Conservation (phyloP, 805 yeast species). For the Groenewaldozyma salmanticensis region DNA sequence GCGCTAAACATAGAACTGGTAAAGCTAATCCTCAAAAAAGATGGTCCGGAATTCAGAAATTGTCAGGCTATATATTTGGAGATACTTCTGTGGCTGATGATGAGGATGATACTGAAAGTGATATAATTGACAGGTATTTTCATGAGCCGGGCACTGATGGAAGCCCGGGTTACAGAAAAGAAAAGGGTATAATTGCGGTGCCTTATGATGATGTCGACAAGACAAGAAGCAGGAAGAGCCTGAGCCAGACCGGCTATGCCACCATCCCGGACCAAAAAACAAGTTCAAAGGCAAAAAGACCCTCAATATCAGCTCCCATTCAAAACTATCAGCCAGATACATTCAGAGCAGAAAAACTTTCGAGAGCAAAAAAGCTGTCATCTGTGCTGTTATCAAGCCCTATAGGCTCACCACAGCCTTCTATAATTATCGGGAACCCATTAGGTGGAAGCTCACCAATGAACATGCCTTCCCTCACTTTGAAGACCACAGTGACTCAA, state of each 20-base stretch:
- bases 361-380: no score
- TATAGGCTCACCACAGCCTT: no score
- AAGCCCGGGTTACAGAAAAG: not conserved
- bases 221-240: not conserved
- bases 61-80: not conserved
- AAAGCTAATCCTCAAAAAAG: not conserved
- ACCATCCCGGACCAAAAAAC: no score
- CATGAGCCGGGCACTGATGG: not conserved
- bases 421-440: not conserved
- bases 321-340: no score
- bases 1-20: no score
- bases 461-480: not conserved
- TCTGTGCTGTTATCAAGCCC: no score
- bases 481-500: no score
- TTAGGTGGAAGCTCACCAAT: not conserved
- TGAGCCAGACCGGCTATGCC: no score
- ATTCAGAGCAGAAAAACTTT: no score
- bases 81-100: not conserved
- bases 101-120: not conserved
- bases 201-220: not conserved
- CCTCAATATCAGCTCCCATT: not conserved
- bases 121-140: not conserved
- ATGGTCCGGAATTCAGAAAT: not conserved
- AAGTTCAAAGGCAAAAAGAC: no score
- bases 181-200: not conserved